Percentiles rank a stretch among this genome's conserved stretches.
Conservation (phyloP, 768 basidiomycete species). For the Hygrophoropsis aurantiaca region DNA sequence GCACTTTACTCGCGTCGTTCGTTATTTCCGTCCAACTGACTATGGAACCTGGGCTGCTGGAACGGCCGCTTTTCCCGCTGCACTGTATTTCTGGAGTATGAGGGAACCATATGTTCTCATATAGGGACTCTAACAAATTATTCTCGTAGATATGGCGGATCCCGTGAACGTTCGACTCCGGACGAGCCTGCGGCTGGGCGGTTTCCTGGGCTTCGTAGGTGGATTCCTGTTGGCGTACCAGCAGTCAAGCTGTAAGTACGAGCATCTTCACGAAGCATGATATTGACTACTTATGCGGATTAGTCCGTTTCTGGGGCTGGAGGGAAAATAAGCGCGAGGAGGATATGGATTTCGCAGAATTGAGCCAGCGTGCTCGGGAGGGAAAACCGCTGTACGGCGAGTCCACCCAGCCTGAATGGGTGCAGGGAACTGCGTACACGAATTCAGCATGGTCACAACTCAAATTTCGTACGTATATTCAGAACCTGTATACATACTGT, state of each 20-base stretch:
- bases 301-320: slow-evolving; percentile 97
- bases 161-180: slow-evolving; percentile 37
- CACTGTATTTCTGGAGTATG: slow-evolving; percentile 81
- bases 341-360: slow-evolving; percentile 72
- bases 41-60: slow-evolving; percentile 80
- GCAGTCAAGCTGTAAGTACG: slow-evolving; percentile 73
- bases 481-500: too few species aligned
- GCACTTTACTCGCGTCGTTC: slow-evolving; percentile 80
- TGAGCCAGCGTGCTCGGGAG: slow-evolving; percentile 68
- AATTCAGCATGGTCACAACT: slow-evolving; percentile 94
- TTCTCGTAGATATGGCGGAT: slow-evolving; percentile 44
- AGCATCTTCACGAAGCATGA: slow-evolving; percentile 3
- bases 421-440: slow-evolving; percentile 81
- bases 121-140: slow-evolving; percentile 12
- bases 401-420: slow-evolving; percentile 79
- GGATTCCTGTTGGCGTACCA: slow-evolving; percentile 96
- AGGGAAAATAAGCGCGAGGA: slow-evolving; percentile 84
- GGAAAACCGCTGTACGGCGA: slow-evolving; percentile 88
- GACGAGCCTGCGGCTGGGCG: slow-evolving; percentile 53
- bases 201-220: slow-evolving; percentile 80
- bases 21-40: slow-evolving; percentile 87
- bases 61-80: slow-evolving; percentile 80
- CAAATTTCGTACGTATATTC: slow-evolving; percentile 89
- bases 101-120: too few species aligned
- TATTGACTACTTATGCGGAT: slow-evolving; percentile 3